These are phyloP conservation scores for Corylus avellana DNA, from an alignment of 306 rosid genomes.

Conservation along the genomic window DNA sequence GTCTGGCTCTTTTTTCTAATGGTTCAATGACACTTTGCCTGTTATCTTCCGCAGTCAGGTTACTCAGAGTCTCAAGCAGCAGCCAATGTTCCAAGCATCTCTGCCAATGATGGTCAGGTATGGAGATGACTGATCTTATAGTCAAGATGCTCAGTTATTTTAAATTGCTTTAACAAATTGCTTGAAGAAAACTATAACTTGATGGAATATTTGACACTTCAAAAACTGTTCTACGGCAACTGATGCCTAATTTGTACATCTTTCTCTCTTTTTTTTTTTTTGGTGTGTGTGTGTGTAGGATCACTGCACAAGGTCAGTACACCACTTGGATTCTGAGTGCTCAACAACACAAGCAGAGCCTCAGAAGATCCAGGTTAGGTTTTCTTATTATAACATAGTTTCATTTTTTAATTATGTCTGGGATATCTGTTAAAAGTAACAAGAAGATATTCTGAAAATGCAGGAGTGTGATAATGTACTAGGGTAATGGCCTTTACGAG, in stretches of 20 bases:
- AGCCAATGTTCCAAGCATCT: conserved; percentile 23
- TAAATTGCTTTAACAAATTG: conserved; percentile 16
- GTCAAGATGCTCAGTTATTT: conserved; percentile 4
- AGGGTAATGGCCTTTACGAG: background rate
- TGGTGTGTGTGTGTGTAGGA: conserved; percentile 2
- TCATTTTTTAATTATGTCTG: background rate
- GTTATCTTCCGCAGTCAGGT: conserved; percentile 33
- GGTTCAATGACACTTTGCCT: conserved; percentile 24
- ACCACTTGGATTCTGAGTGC: conserved; percentile 24
- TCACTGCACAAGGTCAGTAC: conserved; percentile 13
- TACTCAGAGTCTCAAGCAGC: conserved; percentile 34
- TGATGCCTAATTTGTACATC: background rate
- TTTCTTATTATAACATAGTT: conserved; percentile 13
- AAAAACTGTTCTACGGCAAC: conserved; percentile 18
- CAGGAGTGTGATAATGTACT: background rate
- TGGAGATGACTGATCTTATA: background rate
- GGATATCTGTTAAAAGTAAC: background rate
- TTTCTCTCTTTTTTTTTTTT: background rate
- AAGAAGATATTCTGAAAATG: background rate
- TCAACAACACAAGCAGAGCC: conserved; percentile 35
- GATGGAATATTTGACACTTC: conserved; percentile 2
- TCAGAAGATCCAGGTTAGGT: conserved; percentile 31
- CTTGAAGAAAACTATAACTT: conserved; percentile 7
- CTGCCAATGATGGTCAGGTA: conserved; percentile 31
- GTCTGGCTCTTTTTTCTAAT: background rate